A percentile compares a stretch with the other conserved stretches of the same genome.
These are phyloP conservation scores for Hygrocybe coccinea DNA, from an alignment of 768 basidiomycete genomes.

Conservation along the genomic window DNA sequence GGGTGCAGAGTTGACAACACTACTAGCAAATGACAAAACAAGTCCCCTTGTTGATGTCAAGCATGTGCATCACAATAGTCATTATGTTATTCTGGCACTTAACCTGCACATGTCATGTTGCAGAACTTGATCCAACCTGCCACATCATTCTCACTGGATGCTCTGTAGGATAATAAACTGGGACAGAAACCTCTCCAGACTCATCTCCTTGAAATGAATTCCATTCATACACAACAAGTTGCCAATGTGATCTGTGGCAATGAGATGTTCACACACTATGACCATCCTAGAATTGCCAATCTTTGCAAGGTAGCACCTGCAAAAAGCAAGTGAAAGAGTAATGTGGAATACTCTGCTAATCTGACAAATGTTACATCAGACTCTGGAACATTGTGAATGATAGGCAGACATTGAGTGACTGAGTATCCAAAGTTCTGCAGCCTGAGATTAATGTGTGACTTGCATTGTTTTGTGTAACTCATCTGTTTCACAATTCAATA, in stretches of 20 bases:
- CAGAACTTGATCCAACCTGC: conserved; percentile 99
- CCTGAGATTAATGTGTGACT: conserved; percentile 56
- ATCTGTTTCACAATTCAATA: conserved; percentile 25
- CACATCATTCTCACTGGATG: conserved; percentile 95
- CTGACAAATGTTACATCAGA: conserved; percentile 44
- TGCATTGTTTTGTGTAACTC: background rate
- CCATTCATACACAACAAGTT: conserved; percentile 95
- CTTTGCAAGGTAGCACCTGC: conserved; percentile 97
- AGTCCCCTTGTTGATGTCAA: conserved; percentile 94
- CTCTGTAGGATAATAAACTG: conserved; percentile 98
- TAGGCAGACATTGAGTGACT: conserved; percentile 98
- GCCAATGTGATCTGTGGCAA: conserved; percentile 98
- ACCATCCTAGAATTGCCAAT: no score
- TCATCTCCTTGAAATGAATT: conserved; percentile 94
- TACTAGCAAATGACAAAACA: conserved; percentile 87
- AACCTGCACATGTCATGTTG: conserved; percentile 87
- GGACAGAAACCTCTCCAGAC: conserved; percentile 98
- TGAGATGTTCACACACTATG: conserved; percentile 97
- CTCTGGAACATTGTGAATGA: conserved; percentile 97
- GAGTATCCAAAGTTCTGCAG: conserved; percentile 85
- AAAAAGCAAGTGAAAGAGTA: conserved; percentile 64
- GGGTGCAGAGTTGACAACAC: no score
- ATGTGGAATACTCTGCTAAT: background rate
- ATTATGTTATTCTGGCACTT: conserved; percentile 1
- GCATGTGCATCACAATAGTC: conserved; percentile 43